A percentile compares a stretch with the other conserved stretches of the same genome.
These are phyloP conservation scores for Botryotinia globosa DNA, from an alignment of 2,329 filamentous ascomycete genomes.

Conservation along the genomic window DNA sequence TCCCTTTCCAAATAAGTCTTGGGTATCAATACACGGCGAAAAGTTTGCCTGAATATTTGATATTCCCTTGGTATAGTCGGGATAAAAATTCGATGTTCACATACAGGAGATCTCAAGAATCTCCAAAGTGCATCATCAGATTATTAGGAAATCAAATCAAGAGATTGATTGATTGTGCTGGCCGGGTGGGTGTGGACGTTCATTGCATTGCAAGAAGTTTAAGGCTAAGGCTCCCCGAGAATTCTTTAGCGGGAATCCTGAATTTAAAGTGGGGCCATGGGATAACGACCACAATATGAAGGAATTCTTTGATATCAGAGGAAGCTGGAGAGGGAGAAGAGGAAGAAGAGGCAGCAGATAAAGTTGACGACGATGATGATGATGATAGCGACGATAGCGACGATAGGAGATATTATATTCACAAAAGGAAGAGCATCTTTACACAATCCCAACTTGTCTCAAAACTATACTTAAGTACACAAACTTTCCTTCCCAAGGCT, in stretches of 20 bases:
- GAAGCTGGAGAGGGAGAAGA: neutral
- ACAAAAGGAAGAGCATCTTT: neutral
- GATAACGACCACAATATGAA: neutral
- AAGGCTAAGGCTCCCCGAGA: constrained; percentile 11
- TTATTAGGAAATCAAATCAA: constrained; percentile 2
- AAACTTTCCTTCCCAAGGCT: neutral
- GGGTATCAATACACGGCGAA: neutral
- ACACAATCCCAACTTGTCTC: neutral
- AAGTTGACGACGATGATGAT: neutral
- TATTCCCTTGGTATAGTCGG: neutral
- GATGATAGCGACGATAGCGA: neutral
- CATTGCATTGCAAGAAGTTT: neutral
- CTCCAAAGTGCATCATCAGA: constrained; percentile 11
- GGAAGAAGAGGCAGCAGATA: neutral
- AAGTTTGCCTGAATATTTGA: neutral
- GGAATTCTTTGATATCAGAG: neutral
- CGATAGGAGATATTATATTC: neutral
- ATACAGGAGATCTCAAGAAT: constrained; percentile 7
- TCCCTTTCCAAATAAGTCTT: neutral
- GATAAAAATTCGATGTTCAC: constrained; percentile 3
- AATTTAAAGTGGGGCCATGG: neutral
- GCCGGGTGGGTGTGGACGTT: neutral
- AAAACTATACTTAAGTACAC: neutral
- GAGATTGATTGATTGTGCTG: constrained; percentile 15
- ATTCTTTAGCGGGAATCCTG: constrained; percentile 14